A percentile compares a stretch with the other conserved stretches of the same genome.
These are phyloP conservation scores for Echria macrotheca DNA, from an alignment of 495 filamentous ascomycete species.

Conservation along the genomic window DNA sequence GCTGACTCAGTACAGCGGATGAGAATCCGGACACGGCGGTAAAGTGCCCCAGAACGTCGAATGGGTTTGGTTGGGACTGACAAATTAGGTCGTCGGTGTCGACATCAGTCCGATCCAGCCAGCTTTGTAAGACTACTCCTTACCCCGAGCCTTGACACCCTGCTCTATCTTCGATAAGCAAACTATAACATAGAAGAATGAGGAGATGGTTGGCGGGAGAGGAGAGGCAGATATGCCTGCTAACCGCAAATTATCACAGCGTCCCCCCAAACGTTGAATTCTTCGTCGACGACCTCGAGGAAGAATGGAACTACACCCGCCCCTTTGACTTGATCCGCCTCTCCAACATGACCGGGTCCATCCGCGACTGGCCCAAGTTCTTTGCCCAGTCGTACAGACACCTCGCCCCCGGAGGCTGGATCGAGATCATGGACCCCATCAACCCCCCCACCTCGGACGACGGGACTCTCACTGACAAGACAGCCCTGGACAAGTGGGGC, in stretches of 20 bases:
- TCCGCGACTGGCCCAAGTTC: neutral
- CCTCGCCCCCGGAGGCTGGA: neutral
- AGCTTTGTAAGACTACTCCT: neutral
- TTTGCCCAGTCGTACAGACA: neutral
- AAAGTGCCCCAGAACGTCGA: no score
- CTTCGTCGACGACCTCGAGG: neutral
- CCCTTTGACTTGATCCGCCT: neutral
- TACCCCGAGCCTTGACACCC: no score
- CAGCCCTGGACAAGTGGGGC: neutral
- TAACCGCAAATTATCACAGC: neutral
- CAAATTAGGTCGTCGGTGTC: constrained; percentile 11
- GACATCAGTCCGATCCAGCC: neutral
- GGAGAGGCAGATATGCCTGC: neutral
- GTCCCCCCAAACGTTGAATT: neutral
- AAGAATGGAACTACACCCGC: neutral
- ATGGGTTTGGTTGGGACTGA: neutral
- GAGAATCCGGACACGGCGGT: no score
- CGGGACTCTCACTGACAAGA: neutral
- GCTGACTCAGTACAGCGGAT: no score
- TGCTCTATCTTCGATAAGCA: no score
- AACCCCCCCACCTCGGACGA: neutral
- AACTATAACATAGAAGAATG: no score
- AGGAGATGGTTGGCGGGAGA: no score
- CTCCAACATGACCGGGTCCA: neutral
- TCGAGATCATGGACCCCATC: neutral